Percentiles rank a stretch among this genome's conserved stretches.
Conservation (phyloP, 768 basidiomycete genomes). For the Phylloporus sp. region DNA sequence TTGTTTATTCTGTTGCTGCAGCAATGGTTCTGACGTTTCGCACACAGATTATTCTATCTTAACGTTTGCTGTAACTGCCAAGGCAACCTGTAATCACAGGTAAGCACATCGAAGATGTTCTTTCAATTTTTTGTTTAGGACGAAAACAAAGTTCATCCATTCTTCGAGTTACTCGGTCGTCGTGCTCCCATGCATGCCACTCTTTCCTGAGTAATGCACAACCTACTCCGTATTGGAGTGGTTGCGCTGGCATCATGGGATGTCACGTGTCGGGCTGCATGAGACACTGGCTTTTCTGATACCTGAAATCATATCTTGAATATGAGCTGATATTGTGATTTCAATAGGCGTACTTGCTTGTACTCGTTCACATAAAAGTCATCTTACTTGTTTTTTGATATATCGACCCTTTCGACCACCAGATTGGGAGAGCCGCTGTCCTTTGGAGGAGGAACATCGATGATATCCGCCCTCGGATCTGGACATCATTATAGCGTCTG, state of each 20-base stretch:
- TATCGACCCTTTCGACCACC: background rate
- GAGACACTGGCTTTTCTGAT: conserved; percentile 71
- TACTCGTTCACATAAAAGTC: background rate
- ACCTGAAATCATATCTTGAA: background rate
- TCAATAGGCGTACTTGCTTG: conserved; percentile 5
- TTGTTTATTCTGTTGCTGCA: conserved; percentile 4
- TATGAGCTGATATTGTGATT: conserved; percentile 7
- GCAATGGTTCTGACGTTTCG: conserved; percentile 3
- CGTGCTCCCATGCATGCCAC: conserved; percentile 34
- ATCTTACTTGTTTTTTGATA: background rate
- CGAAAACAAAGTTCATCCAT: conserved; percentile 83
- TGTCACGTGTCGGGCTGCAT: conserved; percentile 38
- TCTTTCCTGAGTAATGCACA: conserved; percentile 36
- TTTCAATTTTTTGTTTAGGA: conserved; percentile 32
- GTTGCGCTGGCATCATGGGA: conserved; percentile 34
- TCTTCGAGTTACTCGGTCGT: conserved; percentile 57
- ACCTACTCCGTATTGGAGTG: conserved; percentile 48
- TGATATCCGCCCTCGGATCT: too few species aligned
- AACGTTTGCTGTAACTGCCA: too few species aligned
- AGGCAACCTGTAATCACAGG: conserved; percentile 1
- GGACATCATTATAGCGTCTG: too few species aligned
- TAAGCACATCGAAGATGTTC: background rate
- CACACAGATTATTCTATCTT: conserved; percentile 1
- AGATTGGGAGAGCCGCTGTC: too few species aligned
- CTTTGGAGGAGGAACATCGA: too few species aligned